Evolutionary conservation across 305 asterid genomes (phyloP), one percentile per base, ranked within the genome.

Genomic region (Andrographis paniculata): DNA sequence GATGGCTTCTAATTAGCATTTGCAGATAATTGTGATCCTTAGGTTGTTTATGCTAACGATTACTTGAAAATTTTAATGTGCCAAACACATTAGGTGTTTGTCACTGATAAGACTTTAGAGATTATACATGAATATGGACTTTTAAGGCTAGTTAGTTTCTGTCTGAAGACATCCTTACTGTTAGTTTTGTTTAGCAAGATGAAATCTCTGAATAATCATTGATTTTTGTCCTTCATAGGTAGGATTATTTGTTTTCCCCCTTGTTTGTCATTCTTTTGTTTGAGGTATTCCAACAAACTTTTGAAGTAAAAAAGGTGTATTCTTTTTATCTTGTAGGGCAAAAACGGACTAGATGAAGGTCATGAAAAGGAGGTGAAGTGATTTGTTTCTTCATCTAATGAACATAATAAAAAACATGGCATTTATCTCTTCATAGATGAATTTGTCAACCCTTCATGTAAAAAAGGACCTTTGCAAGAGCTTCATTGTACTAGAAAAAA

Each of bases 261-360:
- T n/a, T n/a, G n/a, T n/a, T n/a, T n/a, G n/a, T 24, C 30, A 24
- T 67, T 9, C 42, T 57, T 52, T 36, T 45, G 23, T n/a, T 60
- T 55, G 63, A 57, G 55, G 45, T 62, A 43, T 38, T 53, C 37
- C 58, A 44, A 70, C 53, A 47, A 54, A 46, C 61, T 62, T 59
- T 51, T 59, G 48, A 70, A 69, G 65, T 72, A 70, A 72, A 76
- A 70, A 59, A 53, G 56, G 73, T 64, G 75, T 54, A 48, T 63
- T 8, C 67, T 65, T 62, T 66, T 69, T 50, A 35, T 83, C 82
- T 76, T 80, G 84, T 80, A 78, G 95, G 89, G 67, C 80, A 42
- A 61, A 62, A 79, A 62, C 46, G 84, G 93, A 74, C 88, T 78
- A 80, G 88, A 78, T 84, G 93, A 84, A 75, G 89, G 77, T 74